phyloP scores from a whole-genome alignment of 2,329 filamentous ascomycete genomes.

The Trichophyton mentagrophytes region DNA sequence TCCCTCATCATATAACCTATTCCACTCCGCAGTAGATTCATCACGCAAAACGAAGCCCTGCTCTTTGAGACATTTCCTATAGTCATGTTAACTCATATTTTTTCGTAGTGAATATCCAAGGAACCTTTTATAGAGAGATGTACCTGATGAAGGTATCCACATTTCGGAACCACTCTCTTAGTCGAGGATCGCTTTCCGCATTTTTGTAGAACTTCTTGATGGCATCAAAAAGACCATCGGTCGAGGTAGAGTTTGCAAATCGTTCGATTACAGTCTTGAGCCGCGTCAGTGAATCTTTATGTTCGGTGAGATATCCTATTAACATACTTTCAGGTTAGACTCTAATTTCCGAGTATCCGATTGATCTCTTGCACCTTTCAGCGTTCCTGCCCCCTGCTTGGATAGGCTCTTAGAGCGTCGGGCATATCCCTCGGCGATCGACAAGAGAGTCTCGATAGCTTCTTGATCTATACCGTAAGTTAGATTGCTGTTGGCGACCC shows the following conservation, averaged over 20 bases:
- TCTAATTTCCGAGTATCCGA: constrained; percentile 58
- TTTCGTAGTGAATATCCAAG: neutral
- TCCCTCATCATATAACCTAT: constrained; percentile 71
- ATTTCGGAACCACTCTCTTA: constrained; percentile 78
- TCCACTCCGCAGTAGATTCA: constrained; percentile 65
- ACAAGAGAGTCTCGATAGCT: constrained; percentile 77
- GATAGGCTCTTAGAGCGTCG: constrained; percentile 57
- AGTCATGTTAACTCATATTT: constrained; percentile 8
- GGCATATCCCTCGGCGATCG: constrained; percentile 72
- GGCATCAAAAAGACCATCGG: constrained; percentile 70
- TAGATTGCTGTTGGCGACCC: neutral
- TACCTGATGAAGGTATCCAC: constrained; percentile 59
- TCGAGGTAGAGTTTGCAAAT: constrained; percentile 88
- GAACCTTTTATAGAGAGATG: neutral
- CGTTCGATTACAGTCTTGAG: constrained; percentile 73
- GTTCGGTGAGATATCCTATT: constrained; percentile 23
- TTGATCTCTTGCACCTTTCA: constrained; percentile 58
- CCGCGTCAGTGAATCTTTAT: constrained; percentile 38
- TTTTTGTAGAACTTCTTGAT: constrained; percentile 77
- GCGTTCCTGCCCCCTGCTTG: constrained; percentile 51
- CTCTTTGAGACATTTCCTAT: constrained; percentile 63
- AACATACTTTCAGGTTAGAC: constrained; percentile 58
- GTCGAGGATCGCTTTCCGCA: constrained; percentile 72
- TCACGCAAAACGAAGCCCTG: constrained; percentile 87
- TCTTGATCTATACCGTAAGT: constrained; percentile 48